These are phyloP conservation scores for Prasinococcaceae sp. DNA, from an alignment of 139 green algal species.

Conservation along the genomic window DNA sequence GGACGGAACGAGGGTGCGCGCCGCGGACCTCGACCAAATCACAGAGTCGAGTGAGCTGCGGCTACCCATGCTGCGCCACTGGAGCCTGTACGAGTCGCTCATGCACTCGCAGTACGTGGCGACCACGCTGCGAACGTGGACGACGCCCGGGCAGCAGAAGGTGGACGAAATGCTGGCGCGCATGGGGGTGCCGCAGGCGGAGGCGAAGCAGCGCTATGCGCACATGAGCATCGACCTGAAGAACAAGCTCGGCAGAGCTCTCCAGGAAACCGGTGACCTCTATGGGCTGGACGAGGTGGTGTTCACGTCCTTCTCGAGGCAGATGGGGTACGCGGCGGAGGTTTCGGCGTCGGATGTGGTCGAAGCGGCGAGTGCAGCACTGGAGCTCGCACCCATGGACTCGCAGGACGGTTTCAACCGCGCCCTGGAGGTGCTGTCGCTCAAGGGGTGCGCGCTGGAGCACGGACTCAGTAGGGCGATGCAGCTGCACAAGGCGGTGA, in stretches of 20 bases:
- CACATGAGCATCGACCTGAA: constrained; percentile 15
- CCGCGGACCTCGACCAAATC: constrained; percentile 6
- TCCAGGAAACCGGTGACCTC: background rate
- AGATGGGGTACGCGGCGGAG: constrained; percentile 8
- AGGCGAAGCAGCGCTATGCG: constrained; percentile 19
- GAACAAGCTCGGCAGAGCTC: constrained; percentile 1
- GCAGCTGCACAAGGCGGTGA: constrained; percentile 2
- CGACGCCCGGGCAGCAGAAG: constrained; percentile 40
- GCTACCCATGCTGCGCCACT: constrained; percentile 46
- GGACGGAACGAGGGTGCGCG: constrained; percentile 4
- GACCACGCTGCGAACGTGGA: constrained; percentile 61
- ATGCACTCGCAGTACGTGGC: constrained; percentile 62
- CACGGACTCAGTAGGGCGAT: background rate
- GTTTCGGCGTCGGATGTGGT: constrained; percentile 21
- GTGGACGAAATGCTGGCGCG: constrained; percentile 56
- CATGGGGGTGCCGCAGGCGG: constrained; percentile 49
- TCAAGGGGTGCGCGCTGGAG: constrained; percentile 1
- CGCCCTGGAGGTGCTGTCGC: background rate
- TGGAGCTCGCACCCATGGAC: constrained; percentile 2
- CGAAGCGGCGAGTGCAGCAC: constrained; percentile 12
- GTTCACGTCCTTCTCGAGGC: constrained; percentile 8
- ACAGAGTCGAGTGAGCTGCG: constrained; percentile 13
- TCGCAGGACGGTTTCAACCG: too few relatives aligned
- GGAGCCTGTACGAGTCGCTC: constrained; percentile 72
- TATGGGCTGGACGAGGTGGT: constrained; percentile 14